Base-by-base conservation (phyloP, 2,329 filamentous ascomycete species). In the Didymella lethalis region DNA sequence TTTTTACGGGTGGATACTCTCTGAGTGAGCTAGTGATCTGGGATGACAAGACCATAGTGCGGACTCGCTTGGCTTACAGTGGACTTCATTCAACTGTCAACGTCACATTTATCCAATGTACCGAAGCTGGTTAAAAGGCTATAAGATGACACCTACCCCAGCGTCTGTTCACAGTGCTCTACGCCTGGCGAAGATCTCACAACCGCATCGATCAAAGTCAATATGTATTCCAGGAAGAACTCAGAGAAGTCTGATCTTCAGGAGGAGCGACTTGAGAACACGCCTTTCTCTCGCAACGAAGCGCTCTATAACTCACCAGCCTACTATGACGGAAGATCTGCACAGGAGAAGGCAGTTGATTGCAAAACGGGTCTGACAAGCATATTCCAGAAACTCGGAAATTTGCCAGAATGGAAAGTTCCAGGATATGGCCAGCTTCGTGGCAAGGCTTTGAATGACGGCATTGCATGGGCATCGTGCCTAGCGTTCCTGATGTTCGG, bases 401-500 rank as follows among this genome's bases (percentile, higher is more conserved):
- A 63, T n/a, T 48, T 66, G 3, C 64, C 62, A 43, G 62, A 66
- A 44, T 65, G 62, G 60, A 25, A 60, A 12, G 62, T 65, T n/a
- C 64, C 64, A 5, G 55, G 64, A 2, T n/a, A 47, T 14, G 56
- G 60, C 26, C 55, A 51, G 7, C 62, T 66, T 8, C 48, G 58
- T 18, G 62, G 64, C 25, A 61, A 54, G 26, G 57, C 51, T 5
- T 51, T 66, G 20, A 66, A 66, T 45, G 63, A 51, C n/a, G 40
- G 59, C 36, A 64, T 66, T 28, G 55, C 64, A 12, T 65, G 60
- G 62, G 57, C 53, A 12, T 63, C 64, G 4, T 64, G 68, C n/a
- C 59, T 73, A 7, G 69, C 67, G 14, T 72, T 74, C 36, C 64
- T 71, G 20, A 72, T 73, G 68, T 82, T 85, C 59, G 83, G 50